phyloP scores from a whole-genome alignment of 495 filamentous ascomycete species.

The Hypoxylon fragiforme region DNA sequence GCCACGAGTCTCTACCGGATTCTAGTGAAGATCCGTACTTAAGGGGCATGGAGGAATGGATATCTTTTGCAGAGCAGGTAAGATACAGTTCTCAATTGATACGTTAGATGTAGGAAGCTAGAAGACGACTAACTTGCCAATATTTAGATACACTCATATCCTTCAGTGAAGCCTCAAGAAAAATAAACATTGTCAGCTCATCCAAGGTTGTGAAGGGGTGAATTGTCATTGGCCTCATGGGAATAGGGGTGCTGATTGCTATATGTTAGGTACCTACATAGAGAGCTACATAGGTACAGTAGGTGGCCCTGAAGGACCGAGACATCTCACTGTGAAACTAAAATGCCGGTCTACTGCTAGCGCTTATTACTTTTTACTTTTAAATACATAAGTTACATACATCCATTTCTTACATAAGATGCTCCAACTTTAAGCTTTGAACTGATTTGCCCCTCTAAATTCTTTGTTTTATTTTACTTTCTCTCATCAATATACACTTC shows the following conservation, averaged over 20 bases:
- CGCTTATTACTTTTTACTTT: too few species aligned
- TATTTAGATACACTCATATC: constrained; percentile 34
- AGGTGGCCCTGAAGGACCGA: too few species aligned
- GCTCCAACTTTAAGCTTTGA: constrained; percentile 14
- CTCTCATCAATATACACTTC: too few species aligned
- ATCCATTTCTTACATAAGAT: too few species aligned
- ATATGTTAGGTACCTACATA: too few species aligned
- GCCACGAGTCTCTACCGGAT: constrained; percentile 63
- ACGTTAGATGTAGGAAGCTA: not conserved
- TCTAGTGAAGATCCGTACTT: constrained; percentile 58
- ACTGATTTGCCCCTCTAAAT: constrained; percentile 30
- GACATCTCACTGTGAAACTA: too few species aligned
- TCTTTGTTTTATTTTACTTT: too few species aligned
- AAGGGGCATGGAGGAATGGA: constrained; percentile 78
- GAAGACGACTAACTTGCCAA: too few species aligned
- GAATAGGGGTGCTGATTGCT: not conserved
- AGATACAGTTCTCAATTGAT: constrained; percentile 1
- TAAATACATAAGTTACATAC: too few species aligned
- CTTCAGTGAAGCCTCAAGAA: not conserved
- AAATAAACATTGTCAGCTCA: not conserved
- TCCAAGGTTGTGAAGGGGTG: not conserved
- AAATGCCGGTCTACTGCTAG: too few species aligned
- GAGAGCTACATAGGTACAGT: too few species aligned
- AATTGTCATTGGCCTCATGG: not conserved
- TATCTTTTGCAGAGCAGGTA: constrained; percentile 68